Evolutionary conservation across 1,284 basidiomycete genomes (phyloP), one percentile per base, ranked within the genome.

Genomic region (Cryptococcus sp.): DNA sequence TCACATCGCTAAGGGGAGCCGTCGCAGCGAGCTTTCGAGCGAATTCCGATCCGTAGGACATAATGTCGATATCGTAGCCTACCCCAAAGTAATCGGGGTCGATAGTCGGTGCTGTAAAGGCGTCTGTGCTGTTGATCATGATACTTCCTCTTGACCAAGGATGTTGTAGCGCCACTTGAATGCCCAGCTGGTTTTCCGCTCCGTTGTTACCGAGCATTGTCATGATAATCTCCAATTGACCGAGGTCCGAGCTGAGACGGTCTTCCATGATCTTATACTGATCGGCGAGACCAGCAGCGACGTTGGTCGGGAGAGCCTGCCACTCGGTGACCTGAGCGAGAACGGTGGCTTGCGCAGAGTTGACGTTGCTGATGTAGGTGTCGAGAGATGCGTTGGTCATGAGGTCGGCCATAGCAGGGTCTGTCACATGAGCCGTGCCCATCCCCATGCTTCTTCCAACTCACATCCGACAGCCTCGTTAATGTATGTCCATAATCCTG

Each of bases 321-420:
- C 61, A 62, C 9, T 51, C 54, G 21, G 60, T 57, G 53, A 90
- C 85, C 65, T 88, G 84, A 42, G 81, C 77, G n/a, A 88, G 82
- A 57, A 84, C 81, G 59, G 82, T 80, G 53, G 78, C 77, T 11
- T 83, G 74, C 26, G 82, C 84, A 48, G 86, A 68, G 36, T 51
- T 45, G 22, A 89, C 78, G 14, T 81, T 83, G 60, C 48, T 36
- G 23, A 66, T 65, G 45, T 62, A 65, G 18, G 48, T 45, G 5
- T 57, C 28, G n/a, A 62, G 55, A 16, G 47, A 52, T 18, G 45
- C 5, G 10, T 46, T 35, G 11, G 54, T 39, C 39, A 55, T 50
- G 25, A 69, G 57, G 52, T 71, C 66, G 28, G 52, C 25, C 51
- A 64, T 55, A 10, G 50, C 51, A 24, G 57, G 54, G 49, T 63